Evolutionary conservation across 495 filamentous ascomycete genomes (phyloP), one percentile per base, ranked within the genome.

Genomic region (Corynascus novoguineensis): DNA sequence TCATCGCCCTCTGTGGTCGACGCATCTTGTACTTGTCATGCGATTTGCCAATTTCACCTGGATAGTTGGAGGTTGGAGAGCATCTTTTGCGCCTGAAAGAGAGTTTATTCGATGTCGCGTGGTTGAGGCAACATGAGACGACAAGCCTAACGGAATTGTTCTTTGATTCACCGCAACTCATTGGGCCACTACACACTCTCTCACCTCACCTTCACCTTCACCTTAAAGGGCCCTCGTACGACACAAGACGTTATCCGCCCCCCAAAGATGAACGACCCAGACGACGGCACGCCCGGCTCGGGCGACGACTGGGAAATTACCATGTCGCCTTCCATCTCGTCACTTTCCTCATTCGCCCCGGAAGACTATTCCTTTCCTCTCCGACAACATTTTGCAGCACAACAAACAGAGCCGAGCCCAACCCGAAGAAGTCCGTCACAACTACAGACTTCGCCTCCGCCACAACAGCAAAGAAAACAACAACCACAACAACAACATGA

Each of bases 341-440:
- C 60, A 14, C 60, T 62, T n/a, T 62, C 60, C 0, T 57, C 60
- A 7, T 62, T 62, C 21, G 49, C 51, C 9, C 56, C 60, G 1
- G 55, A 57, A 4, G 60, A 57, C 5, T 55, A 44, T 24, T 58
- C 60, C 5, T 52, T 58, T 28, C 29, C 46, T 25, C 17, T 46
- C 1, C 48, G 29, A 19, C 41, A 44, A 25, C 21, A 22, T 27
- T 28, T 41, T n/a, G 3, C 38, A n/a, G n/a, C 29, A 8, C 34
- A 28, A 31, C 12, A 46, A 42, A 8, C 28, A 32, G 19, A 48
- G 19, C 38, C 34, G 27, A n/a, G 48, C 48, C 25, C 38, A 50
- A n/a, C 14, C 29, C 8, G 25, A 29, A 10, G 12, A 34, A 15
- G 17, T 4, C 5, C 53, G 14, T 10, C 19, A 55, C 22, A 7